These are phyloP conservation scores for Neonectria neomacrospora DNA, from an alignment of 2,329 filamentous ascomycete genomes.

Conservation along the genomic window DNA sequence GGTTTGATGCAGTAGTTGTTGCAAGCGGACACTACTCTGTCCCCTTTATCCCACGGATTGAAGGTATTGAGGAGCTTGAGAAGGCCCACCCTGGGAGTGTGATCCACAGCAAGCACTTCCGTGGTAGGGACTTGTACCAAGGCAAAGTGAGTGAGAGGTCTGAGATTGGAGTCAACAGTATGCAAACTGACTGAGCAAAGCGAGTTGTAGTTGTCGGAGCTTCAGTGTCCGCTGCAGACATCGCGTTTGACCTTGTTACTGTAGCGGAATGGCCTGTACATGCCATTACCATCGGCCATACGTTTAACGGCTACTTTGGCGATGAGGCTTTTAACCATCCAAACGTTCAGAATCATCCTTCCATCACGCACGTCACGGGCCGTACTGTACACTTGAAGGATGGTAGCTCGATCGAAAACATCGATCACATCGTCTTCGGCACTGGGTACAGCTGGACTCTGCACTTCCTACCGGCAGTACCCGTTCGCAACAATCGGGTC, in stretches of 20 bases:
- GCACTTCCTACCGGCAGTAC: conserved; percentile 66
- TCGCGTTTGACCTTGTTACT: conserved; percentile 63
- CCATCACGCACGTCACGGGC: conserved; percentile 57
- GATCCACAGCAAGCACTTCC: conserved; percentile 65
- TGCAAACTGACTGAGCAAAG: conserved; percentile 46
- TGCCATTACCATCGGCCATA: conserved; percentile 61
- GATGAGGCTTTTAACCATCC: conserved; percentile 70
- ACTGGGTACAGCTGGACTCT: conserved; percentile 74
- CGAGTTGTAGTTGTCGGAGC: conserved; percentile 71
- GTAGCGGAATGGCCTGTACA: conserved; percentile 60
- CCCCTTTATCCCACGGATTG: conserved; percentile 63
- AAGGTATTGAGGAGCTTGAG: conserved; percentile 61
- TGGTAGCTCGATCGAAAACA: conserved; percentile 59
- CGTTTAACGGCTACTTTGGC: conserved; percentile 65
- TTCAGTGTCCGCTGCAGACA: conserved; percentile 73
- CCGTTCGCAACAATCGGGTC: conserved; percentile 64
- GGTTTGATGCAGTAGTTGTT: conserved; percentile 70
- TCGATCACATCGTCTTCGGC: conserved; percentile 73
- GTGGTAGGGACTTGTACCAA: conserved; percentile 57
- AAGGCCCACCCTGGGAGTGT: conserved; percentile 59
- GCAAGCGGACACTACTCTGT: conserved; percentile 71
- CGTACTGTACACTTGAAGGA: conserved; percentile 66
- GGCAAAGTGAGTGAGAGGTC: conserved; percentile 53
- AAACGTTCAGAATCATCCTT: conserved; percentile 56
- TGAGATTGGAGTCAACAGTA: not conserved